These are phyloP conservation scores for Hysterium pulicare DNA, from an alignment of 2,329 filamentous ascomycete species.

Conservation along the genomic window DNA sequence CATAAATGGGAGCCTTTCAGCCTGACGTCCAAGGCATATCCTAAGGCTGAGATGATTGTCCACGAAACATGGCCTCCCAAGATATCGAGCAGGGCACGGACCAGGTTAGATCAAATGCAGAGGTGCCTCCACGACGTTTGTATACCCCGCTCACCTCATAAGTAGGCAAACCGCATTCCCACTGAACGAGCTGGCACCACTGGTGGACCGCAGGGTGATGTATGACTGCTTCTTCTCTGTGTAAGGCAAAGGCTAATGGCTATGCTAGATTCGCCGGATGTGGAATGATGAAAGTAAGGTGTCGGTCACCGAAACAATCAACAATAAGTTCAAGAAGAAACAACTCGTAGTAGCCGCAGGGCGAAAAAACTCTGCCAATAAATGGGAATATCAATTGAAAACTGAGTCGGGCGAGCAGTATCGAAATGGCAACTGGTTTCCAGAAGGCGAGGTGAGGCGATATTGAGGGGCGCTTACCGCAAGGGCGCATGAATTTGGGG, in stretches of 20 bases:
- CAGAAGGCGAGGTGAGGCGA: not conserved
- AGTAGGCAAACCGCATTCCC: not conserved
- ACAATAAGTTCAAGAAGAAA: not conserved
- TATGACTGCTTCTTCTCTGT: too few relatives aligned
- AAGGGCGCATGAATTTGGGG: not conserved
- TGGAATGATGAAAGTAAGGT: not conserved
- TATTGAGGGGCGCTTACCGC: not conserved
- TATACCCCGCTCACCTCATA: not conserved
- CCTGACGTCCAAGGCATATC: not conserved
- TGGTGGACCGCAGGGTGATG: not conserved
- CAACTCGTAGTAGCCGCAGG: not conserved
- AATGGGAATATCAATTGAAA: slow-evolving; percentile 4
- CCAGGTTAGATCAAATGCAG: not conserved
- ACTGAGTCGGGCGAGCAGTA: not conserved
- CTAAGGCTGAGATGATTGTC: not conserved
- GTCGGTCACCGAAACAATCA: not conserved
- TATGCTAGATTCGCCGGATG: not conserved
- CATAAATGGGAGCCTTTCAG: not conserved
- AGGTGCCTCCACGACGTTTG: not conserved
- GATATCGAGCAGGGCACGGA: not conserved
- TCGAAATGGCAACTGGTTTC: not conserved
- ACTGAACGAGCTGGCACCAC: not conserved
- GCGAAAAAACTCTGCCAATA: not conserved
- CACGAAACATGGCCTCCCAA: not conserved
- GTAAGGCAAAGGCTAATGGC: not conserved